A percentile compares a stretch with the other conserved stretches of the same genome.
phyloP scores from a whole-genome alignment of 306 rosid genomes.

The Dryas drummondii region DNA sequence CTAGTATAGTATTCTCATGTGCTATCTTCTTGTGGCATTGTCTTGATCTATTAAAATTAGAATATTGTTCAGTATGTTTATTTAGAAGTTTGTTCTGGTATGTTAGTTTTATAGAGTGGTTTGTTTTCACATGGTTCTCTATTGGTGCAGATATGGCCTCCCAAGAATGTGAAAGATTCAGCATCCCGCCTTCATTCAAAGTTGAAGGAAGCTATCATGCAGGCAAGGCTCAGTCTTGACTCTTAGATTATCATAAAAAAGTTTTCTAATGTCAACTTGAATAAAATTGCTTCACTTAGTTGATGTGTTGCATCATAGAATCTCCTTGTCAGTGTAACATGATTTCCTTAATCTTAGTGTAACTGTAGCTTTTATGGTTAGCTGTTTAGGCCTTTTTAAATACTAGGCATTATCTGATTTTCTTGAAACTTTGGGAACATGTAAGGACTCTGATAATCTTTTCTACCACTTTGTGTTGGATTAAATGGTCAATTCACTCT shows the following conservation, averaged over 20 bases:
- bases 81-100: neutral
- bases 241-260: neutral
- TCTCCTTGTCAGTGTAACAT: neutral
- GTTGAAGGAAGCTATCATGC: slow-evolving; percentile 93
- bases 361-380: neutral
- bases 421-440: neutral
- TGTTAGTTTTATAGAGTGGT: slow-evolving; percentile 12
- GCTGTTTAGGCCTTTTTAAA: neutral
- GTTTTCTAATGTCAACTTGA: slow-evolving; percentile 1
- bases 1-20: neutral
- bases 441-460: neutral
- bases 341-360: neutral
- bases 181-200: slow-evolving; percentile 82
- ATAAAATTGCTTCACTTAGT: neutral
- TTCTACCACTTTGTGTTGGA: neutral
- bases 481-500: neutral
- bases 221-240: slow-evolving; percentile 44
- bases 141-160: slow-evolving; percentile 94
- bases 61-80: neutral
- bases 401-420: neutral
- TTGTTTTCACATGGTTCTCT: slow-evolving; percentile 21
- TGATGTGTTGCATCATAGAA: slow-evolving; percentile 11
- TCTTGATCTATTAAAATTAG: neutral
- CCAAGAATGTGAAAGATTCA: slow-evolving; percentile 90
- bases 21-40: neutral